These are phyloP conservation scores for Opeltia flavorubescens DNA, from an alignment of 495 filamentous ascomycete species.

Conservation along the genomic window DNA sequence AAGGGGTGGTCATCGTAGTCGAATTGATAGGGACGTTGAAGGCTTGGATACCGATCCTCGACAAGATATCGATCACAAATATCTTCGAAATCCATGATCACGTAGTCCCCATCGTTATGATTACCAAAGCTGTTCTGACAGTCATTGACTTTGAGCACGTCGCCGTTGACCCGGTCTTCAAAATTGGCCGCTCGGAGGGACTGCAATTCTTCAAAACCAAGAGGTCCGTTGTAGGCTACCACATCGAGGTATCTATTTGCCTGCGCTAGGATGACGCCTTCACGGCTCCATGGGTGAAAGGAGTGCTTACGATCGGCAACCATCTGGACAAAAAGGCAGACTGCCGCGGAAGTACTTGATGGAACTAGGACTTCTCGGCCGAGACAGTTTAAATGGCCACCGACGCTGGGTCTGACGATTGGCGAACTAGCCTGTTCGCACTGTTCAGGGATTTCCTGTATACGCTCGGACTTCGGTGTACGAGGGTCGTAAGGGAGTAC, in stretches of 20 bases:
- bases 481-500: not conserved
- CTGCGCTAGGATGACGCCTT: constrained; percentile 1
- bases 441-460: not conserved
- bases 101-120: not conserved
- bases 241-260: constrained; percentile 1
- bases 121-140: not conserved
- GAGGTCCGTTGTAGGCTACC: not conserved
- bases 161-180: not conserved
- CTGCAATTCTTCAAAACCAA: not conserved
- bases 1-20: no score
- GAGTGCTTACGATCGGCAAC: not conserved
- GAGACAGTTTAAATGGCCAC: constrained; percentile 23
- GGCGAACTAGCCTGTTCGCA: not conserved
- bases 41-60: no score
- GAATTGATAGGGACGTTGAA: no score
- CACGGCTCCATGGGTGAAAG: not conserved
- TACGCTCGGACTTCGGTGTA: not conserved
- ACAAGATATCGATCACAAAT: not conserved
- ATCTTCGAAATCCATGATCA: not conserved
- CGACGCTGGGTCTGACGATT: not conserved
- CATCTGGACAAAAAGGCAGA: constrained; percentile 17
- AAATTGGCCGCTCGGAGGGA: not conserved
- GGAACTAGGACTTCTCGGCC: constrained; percentile 8
- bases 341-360: constrained; percentile 19
- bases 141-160: not conserved